A percentile compares a stretch with the other conserved stretches of the same genome.
Evolutionary conservation across 2,329 filamentous ascomycete genomes (phyloP).

Genomic region (Trichoderma sp.): DNA sequence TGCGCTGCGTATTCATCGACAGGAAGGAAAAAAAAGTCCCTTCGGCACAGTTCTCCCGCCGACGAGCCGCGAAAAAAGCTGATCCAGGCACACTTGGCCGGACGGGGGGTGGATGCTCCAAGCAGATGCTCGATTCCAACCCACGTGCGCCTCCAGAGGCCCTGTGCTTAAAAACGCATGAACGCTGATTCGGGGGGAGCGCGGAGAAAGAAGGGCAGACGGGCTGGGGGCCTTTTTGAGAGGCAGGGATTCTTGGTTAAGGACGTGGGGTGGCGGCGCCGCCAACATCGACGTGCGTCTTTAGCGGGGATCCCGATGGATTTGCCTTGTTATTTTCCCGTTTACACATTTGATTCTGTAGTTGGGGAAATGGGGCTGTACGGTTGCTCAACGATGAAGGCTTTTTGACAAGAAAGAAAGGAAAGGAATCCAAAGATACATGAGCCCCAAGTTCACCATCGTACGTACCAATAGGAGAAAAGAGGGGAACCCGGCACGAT

Average conservation of each 20-base stretch:
- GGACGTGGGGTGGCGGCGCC: not conserved
- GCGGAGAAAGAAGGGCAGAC: conserved; percentile 1
- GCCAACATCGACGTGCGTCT: not conserved
- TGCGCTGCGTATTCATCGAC: not conserved
- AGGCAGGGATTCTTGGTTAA: not conserved
- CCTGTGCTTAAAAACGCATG: conserved; percentile 14
- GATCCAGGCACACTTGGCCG: conserved; percentile 2
- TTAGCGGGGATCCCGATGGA: not conserved
- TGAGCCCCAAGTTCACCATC: not conserved
- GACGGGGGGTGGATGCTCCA: not conserved
- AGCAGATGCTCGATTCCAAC: conserved; percentile 14
- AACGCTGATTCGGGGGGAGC: conserved; percentile 22
- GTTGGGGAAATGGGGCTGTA: not conserved
- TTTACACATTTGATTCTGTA: not conserved
- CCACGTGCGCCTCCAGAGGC: conserved; percentile 20
- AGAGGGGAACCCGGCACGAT: not conserved
- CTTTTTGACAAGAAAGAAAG: not conserved
- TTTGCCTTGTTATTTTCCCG: not conserved
- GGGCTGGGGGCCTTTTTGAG: not conserved
- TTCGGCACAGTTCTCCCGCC: conserved; percentile 2
- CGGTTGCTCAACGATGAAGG: not conserved
- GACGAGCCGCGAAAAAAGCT: not conserved
- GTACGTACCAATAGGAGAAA: not conserved
- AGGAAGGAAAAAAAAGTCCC: not conserved
- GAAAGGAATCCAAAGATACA: not conserved